phyloP scores from a whole-genome alignment of 371 early-diverging fungal species.

The Apophysomyces elegans region DNA sequence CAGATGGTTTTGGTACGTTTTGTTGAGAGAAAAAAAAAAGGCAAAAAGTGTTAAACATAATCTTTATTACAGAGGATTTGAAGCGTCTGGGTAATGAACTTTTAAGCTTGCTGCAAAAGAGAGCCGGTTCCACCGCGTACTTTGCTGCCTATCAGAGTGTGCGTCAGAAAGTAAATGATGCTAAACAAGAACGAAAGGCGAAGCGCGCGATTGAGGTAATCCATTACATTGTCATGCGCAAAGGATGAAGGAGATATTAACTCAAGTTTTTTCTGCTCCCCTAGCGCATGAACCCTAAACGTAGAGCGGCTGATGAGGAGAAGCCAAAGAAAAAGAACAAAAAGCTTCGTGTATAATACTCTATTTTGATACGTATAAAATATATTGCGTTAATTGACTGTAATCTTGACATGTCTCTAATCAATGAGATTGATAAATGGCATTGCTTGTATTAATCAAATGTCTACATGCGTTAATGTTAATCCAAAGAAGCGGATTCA shows the following conservation, averaged over 20 bases:
- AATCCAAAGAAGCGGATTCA: no score
- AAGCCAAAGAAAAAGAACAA: neutral
- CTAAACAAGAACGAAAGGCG: conserved; percentile 44
- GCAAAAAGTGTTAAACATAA: neutral
- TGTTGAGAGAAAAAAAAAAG: neutral
- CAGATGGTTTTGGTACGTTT: conserved; percentile 56
- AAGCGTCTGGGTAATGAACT: conserved; percentile 83
- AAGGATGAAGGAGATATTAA: neutral
- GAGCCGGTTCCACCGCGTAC: conserved; percentile 78
- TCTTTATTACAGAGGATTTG: conserved; percentile 61
- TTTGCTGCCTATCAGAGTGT: conserved; percentile 74
- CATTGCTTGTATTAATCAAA: no score
- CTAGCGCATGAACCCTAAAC: conserved; percentile 7
- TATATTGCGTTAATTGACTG: no score
- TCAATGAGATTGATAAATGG: no score
- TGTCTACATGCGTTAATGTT: no score
- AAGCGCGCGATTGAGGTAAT: conserved; percentile 65
- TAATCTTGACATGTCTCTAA: no score
- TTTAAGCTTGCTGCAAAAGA: conserved; percentile 75
- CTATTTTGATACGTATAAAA: no score
- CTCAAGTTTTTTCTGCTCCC: neutral
- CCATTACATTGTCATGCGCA: neutral
- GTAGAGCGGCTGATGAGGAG: neutral
- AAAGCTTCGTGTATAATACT: conserved; percentile 5
- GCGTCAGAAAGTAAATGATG: conserved; percentile 60